Evolutionary conservation across 805 yeast species (phyloP).

Genomic region (Clavispora phyllophila): DNA sequence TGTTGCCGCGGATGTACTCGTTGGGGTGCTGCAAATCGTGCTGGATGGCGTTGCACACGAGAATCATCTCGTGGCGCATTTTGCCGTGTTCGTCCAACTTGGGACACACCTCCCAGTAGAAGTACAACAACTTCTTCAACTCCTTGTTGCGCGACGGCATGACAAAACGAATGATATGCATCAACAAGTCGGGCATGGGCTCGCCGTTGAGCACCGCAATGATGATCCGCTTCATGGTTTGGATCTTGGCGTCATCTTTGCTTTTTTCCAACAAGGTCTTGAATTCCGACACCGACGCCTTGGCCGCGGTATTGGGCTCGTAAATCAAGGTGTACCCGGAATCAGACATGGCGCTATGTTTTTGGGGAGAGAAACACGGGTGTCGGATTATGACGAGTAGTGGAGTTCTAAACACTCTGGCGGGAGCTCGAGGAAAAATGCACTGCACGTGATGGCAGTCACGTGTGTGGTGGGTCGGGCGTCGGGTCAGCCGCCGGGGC

Average conservation of each 20-base stretch:
- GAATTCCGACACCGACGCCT: conserved; percentile 66
- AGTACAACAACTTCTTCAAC: conserved; percentile 85
- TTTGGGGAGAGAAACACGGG: neutral
- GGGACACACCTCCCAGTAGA: conserved; percentile 98
- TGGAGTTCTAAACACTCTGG: conserved; percentile 1
- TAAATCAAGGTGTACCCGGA: conserved; percentile 73
- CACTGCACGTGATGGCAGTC: neutral
- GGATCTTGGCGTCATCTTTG: conserved; percentile 79
- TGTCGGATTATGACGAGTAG: neutral
- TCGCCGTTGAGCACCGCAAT: conserved; percentile 89
- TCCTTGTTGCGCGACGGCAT: conserved; percentile 94
- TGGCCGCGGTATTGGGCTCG: conserved; percentile 65
- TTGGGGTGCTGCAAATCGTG: conserved; percentile 97
- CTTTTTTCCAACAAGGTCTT: conserved; percentile 80
- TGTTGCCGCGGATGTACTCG: conserved; percentile 93
- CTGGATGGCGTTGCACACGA: conserved; percentile 96
- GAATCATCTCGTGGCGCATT: conserved; percentile 96
- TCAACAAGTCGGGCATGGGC: conserved; percentile 83
- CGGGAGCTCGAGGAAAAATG: neutral
- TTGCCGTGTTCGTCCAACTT: conserved; percentile 84
- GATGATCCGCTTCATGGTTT: conserved; percentile 83
- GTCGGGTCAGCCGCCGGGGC: too few relatives aligned
- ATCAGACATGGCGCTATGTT: conserved; percentile 12
- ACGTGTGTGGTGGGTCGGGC: too few relatives aligned
- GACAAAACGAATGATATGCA: conserved; percentile 95